Percentiles rank a stretch among this genome's conserved stretches.
Conservation (phyloP, 768 basidiomycete genomes). For the Agaricus blazei region DNA sequence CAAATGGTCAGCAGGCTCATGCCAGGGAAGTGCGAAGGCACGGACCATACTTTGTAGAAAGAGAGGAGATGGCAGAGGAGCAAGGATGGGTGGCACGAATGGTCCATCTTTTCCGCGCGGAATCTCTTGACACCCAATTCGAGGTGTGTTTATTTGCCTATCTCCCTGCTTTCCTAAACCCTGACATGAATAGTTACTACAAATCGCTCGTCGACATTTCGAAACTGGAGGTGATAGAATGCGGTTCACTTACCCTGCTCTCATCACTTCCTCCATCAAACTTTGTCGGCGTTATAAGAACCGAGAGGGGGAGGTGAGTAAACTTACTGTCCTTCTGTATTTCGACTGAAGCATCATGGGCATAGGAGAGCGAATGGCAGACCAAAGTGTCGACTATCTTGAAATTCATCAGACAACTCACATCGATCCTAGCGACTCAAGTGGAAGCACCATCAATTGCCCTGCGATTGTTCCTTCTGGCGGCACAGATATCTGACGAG, state of each 20-base stretch:
- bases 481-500: conserved; percentile 93
- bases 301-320: conserved; percentile 64
- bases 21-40: conserved; percentile 48
- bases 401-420: conserved; percentile 92
- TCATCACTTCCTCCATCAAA: conserved; percentile 91
- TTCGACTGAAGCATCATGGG: not conserved
- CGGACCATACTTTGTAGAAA: conserved; percentile 59
- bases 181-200: conserved; percentile 57
- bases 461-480: conserved; percentile 90
- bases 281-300: conserved; percentile 89
- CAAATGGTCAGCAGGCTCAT: conserved; percentile 28
- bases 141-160: conserved; percentile 48
- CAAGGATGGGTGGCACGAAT: conserved; percentile 99
- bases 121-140: conserved; percentile 84
- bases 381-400: conserved; percentile 82
- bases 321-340: conserved; percentile 14
- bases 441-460: conserved; percentile 92
- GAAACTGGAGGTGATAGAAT: conserved; percentile 92
- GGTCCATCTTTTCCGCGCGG: conserved; percentile 91
- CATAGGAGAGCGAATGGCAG: conserved; percentile 83
- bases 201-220: conserved; percentile 87
- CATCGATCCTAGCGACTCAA: conserved; percentile 87
- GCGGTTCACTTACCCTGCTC: conserved; percentile 93
- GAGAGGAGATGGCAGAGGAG: conserved; percentile 94
- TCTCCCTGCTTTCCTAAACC: not conserved